Evolutionary conservation across 1,139 yeast species (phyloP), one percentile per base, ranked within the genome.

Genomic region (Pichia sp.): DNA sequence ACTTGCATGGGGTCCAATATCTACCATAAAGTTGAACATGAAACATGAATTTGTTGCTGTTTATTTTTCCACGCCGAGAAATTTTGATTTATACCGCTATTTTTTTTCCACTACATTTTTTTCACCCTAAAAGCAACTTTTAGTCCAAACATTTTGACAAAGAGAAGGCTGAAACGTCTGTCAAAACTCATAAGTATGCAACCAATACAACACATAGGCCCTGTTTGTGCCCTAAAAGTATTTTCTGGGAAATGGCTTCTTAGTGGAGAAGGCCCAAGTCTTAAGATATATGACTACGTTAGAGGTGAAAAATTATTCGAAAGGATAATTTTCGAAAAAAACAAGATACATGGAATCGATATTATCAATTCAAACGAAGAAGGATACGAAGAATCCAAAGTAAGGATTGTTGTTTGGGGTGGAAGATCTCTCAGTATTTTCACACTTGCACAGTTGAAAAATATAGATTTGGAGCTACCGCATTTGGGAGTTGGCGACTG

Each of bases 271-370:
- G 98, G 99, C 0, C 86, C 95, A 1, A 66, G 67, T 9, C 66
- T 89, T 50, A 78, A 79, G 61, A 70, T 82, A 2, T 87, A 79
- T 67, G 71, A 78, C 55, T 72, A 76, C 67, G 61, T 62, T 40
- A 63, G 71, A 2, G 75, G 78, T 7, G 58, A 65, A 30, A 67
- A 78, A 36, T 41, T 81, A 4, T 66, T 66, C 50, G 64, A 70
- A n/a, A 67, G 71, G 42, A 75, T 74, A 53, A 66, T 87, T 0
- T 86, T 93, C 64, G 66, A 70, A 22, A 75, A 83, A 55, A 89
- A 89, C 67, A 90, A 88, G 62, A 82, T 93, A 46, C 97, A 91
- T 66, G 86, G 87, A 21, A 80, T 93, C 25, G 66, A 75, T 3
- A 65, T 80, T 7, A 64, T 70, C 43, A 59, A 28, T 9, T 26